Evolutionary conservation across 2,329 filamentous ascomycete genomes (phyloP), one percentile per base, ranked within the genome.

Genomic region (Gaeumannomyces sp.): DNA sequence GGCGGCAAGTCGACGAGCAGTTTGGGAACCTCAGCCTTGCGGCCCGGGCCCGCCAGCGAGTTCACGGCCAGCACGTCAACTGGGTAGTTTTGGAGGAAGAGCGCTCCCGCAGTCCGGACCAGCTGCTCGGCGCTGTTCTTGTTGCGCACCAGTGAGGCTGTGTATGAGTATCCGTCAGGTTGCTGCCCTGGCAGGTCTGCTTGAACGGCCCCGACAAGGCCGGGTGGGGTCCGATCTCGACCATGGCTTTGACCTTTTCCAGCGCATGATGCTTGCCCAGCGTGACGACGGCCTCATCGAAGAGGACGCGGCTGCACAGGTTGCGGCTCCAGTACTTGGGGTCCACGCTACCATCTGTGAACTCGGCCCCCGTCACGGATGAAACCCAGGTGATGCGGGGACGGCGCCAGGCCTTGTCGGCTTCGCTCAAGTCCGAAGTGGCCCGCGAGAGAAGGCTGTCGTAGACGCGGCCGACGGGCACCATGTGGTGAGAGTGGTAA

Each of bases 401-500:
- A 35, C 33, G 33, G 33, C 33, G 33, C 33, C 33, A 35, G 3
- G 33, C 33, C 33, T 35, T 14, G 11, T 14, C 33, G 33, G 33
- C 33, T 35, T 35, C 33, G 33, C 33, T 35, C 33, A 35, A 35
- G 3, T 35, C 33, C 11, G 33, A 35, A 35, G 33, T 35, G 11
- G 33, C 33, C 33, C 13, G 11, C 7, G 28, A 31, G 10, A 80
- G 66, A 7, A 69, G 67, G 2, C 70, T 66, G n/a, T 63, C 63
- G 65, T 81, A 81, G n/a, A 73, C 72, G 0, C 73, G 68, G 50
- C 74, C 73, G 4, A 80, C 72, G 1, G 73, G 65, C 27, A 69
- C 70, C 79, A 82, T 81, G 33, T 81, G 77, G 1, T 73, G 72
- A 1, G 79, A 81, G 65, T 82, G 80, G 59, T 82, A 82, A 1